Base-by-base conservation (phyloP, 805 yeast species). In the Yarrowia porcina region DNA sequence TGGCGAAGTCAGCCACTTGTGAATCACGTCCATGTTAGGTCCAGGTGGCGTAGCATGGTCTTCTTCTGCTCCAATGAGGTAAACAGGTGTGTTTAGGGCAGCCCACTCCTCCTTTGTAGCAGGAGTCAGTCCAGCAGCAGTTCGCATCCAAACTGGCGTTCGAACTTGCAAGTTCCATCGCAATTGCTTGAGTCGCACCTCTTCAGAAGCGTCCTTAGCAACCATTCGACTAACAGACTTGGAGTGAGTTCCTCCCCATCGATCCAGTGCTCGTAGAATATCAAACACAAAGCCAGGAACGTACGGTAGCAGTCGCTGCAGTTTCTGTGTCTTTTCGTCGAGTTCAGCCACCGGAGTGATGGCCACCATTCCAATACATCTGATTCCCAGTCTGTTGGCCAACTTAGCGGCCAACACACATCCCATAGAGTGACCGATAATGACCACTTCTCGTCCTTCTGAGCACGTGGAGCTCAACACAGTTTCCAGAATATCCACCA, bases 361-460 rank as follows among this genome's bases (percentile, higher is more conserved):
- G 10, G 73, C 71, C 2, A 75, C 67, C 8, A 76, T 65, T 0
- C 75, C 79, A 18, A 56, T 47, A 63, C 76, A 72, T 17, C 70
- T 65, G 27, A 42, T 59, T 12, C 69, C 66, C 28, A 68, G 54
- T 41, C 67, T 69, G 33, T 71, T 69, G 4, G 77, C 80, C 25
- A 83, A 72, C 64, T 82, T 82, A 10, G 82, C 73, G 2, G 82
- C 73, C 28, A 87, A 70, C 64, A 80, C 82, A 7, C 89, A 79
- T 4, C 93, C 96, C 85, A 86, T 84, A 1, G 92, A 87, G 74
- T 87, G 94, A 17, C 90, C 92, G 6, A 87, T 72, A 25, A 87
- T 68, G 2, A 69, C 67, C 11, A 69, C 65, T 64, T 77, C 77
- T 65, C 74, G 38, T 11, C 50, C 54, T 15, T 79, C 77, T 4